phyloP scores from a whole-genome alignment of 768 basidiomycete genomes.

The Tylopilus balloui region DNA sequence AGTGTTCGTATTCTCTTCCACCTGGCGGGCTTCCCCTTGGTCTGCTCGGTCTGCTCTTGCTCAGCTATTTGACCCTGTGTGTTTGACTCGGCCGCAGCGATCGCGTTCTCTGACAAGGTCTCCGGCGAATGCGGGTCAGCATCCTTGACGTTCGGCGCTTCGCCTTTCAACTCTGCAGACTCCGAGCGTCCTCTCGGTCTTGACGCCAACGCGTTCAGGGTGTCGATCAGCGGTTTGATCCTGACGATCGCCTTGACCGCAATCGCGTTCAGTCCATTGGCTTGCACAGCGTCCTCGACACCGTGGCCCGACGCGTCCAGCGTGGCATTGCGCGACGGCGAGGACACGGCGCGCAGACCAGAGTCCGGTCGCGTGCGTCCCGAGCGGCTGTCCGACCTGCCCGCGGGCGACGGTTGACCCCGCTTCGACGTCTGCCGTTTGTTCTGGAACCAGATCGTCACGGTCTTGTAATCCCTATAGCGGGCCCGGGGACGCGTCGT shows the following conservation, averaged over 20 bases:
- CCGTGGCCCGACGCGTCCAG: conserved; percentile 6
- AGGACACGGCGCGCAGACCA: conserved; percentile 27
- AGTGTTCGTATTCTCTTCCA: conserved; percentile 32
- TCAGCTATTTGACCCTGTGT: neutral
- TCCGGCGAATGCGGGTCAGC: neutral
- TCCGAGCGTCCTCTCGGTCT: conserved; percentile 4
- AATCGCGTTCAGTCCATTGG: neutral
- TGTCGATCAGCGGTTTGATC: conserved; percentile 23
- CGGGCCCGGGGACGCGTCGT: neutral
- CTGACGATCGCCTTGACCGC: conserved; percentile 16
- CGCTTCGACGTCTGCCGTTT: conserved; percentile 56
- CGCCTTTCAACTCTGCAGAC: neutral
- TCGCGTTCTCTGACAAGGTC: neutral
- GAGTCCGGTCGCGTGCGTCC: conserved; percentile 16
- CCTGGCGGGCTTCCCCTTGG: conserved; percentile 3
- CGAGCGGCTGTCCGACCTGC: neutral
- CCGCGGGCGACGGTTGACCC: conserved; percentile 6
- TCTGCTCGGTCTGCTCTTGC: conserved; percentile 11
- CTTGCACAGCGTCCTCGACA: neutral
- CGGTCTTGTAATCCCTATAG: conserved; percentile 41
- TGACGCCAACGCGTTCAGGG: conserved; percentile 14
- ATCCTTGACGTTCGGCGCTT: conserved; percentile 1
- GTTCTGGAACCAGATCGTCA: conserved; percentile 82
- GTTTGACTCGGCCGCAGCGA: neutral
- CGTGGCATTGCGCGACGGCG: conserved; percentile 28